Percentiles rank a stretch among this genome's conserved stretches.
These are phyloP conservation scores for Aspergillus bridgeri DNA, from an alignment of 495 filamentous ascomycete genomes.

Conservation along the genomic window DNA sequence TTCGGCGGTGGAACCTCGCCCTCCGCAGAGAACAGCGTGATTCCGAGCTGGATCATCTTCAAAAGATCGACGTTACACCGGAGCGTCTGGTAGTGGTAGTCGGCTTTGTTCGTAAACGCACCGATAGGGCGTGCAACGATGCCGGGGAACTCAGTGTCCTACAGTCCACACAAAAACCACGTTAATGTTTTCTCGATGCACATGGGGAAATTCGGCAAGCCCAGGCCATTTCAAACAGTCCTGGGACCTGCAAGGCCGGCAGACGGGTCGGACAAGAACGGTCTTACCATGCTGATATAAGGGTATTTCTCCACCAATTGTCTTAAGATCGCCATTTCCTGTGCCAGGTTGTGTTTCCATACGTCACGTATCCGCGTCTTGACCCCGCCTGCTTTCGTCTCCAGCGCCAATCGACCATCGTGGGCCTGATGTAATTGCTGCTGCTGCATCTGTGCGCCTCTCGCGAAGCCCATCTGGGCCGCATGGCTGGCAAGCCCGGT, in stretches of 20 bases:
- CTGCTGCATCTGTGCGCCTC: conserved; percentile 70
- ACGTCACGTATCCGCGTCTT: conserved; percentile 88
- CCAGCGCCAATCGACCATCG: conserved; percentile 44
- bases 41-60: conserved; percentile 93
- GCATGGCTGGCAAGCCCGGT: conserved; percentile 87
- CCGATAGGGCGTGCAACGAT: conserved; percentile 95
- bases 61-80: conserved; percentile 96
- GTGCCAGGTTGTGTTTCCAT: conserved; percentile 85
- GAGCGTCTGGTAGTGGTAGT: conserved; percentile 97
- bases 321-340: conserved; percentile 80
- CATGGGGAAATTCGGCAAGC: not conserved
- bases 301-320: conserved; percentile 83
- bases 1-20: conserved; percentile 77
- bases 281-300: conserved; percentile 90
- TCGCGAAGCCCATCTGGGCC: conserved; percentile 79
- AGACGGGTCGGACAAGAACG: not conserved
- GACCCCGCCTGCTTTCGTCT: conserved; percentile 42
- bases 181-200: not conserved
- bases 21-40: conserved; percentile 83
- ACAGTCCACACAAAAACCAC: not conserved
- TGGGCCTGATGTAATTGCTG: conserved; percentile 55
- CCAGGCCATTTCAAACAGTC: not conserved
- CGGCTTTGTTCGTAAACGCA: conserved; percentile 85
- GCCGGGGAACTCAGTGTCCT: conserved; percentile 98
- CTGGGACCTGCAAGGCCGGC: not conserved